Evolutionary conservation across 2,329 filamentous ascomycete species (phyloP).

Genomic region (Pseudogymnoascus sp.): DNA sequence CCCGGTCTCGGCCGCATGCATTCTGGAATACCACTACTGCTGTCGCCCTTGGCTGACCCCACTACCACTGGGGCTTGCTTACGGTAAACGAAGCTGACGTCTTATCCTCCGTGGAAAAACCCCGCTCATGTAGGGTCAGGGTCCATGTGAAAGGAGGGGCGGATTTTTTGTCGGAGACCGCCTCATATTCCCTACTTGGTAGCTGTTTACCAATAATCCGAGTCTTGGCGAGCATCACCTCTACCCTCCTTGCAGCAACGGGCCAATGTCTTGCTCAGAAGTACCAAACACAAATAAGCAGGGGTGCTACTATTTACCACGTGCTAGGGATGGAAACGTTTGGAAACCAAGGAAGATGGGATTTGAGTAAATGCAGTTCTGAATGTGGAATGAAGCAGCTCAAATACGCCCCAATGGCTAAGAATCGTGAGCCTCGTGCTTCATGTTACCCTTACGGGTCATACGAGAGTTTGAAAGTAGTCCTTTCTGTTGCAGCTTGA

Average conservation of each 20-base stretch:
- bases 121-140: neutral
- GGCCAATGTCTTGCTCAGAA: neutral
- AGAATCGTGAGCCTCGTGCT: neutral
- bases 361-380: neutral
- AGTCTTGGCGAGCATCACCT: neutral
- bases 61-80: neutral
- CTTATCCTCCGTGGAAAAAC: neutral
- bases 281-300: neutral
- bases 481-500: neutral
- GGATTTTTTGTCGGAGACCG: neutral
- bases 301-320: neutral
- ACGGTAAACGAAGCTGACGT: neutral
- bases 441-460: neutral
- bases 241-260: neutral
- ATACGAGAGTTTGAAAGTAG: conserved; percentile 1
- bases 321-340: neutral
- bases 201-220: neutral
- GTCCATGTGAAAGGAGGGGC: neutral
- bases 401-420: neutral
- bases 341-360: neutral
- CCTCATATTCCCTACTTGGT: conserved; percentile 1
- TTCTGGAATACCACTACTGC: neutral
- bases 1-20: neutral
- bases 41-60: neutral
- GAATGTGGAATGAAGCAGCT: neutral